Evolutionary conservation across 2,329 filamentous ascomycete species (phyloP), one percentile per base, ranked within the genome.

Genomic region (Fusarium compactum): DNA sequence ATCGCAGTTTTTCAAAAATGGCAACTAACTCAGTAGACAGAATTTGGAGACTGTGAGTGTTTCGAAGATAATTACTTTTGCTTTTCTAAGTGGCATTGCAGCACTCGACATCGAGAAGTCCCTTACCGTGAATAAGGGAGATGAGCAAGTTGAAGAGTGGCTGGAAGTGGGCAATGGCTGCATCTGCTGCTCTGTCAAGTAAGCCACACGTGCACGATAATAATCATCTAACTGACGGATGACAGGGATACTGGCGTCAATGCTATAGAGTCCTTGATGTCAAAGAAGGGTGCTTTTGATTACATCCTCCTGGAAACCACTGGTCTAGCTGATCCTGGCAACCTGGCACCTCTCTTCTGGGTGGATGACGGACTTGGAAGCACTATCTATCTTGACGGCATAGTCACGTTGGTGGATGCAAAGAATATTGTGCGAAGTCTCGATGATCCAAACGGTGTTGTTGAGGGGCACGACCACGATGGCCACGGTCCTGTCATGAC

Each of bases 231-330:
- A 22, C 76, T 82, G 62, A 82, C 44, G 12, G 29, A 24, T 8
- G 22, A 1, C 47, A 95, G 92, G 82, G 96, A 99, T 79, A 90
- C 92, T 1, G 96, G 96, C 15, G 95, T 99, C 40, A 93, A 93
- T 72, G 96, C 96, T 38, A 97, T 99, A 58, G 96, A 99, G 82
- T 93, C 93, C 2, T 85, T 99, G 5, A 98, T 99, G 93, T 93
- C 95, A 70, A 94, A 94, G 76, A 93, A 93, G 70, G 95, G 95
- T 52, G 91, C 91, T 7, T 99, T 99, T 77, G 96, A 99, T 82
- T 99, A 98, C 82, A 98, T 99, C 71, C 87, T 99, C 4, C 89
- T 99, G 2, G 96, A 99, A 80, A 99, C 96, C 0, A 98, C 96
- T 0, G 96, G 96, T 0, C 86, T 99, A 8, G 96, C 96, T 7